Base-by-base conservation (phyloP, 2,329 filamentous ascomycete species). In the Nemania sp. region DNA sequence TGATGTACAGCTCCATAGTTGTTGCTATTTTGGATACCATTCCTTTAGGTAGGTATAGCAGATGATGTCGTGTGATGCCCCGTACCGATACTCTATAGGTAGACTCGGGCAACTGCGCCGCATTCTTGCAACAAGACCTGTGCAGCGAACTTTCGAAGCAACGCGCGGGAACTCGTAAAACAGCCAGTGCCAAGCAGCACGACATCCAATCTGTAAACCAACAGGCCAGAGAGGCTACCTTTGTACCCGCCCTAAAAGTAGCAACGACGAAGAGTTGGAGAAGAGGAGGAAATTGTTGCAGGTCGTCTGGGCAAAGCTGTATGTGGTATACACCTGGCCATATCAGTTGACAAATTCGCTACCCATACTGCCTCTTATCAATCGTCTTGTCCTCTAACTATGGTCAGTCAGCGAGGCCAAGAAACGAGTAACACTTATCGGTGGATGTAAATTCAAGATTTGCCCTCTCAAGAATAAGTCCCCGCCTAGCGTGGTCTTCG, bases 41-140 rank as follows among this genome's bases (percentile, higher is more conserved):
- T 25, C 48, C 2, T 32, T 10, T 17, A 32, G 17, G 13, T 37
- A 45, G 18, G 21, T 29, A 21, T 48, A 17, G 7, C 34, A 48
- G 53, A 32, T 47, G 29, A 57, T 47, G 45, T 62, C 54, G 54
- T 58, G 59, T 62, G 59, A 62, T 51, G 42, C 39, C 35, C 40
- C 34, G 46, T 47, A 39, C 47, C 17, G 34, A 35, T 51, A 11
- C 35, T 48, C 34, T 53, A 57, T 58, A 39, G 46, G 45, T 49
- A 39, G 46, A 37, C 15, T 55, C 55, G 52, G 43, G 37, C 42
- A 53, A 32, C 60, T 62, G 43, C 37, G 60, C 60, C 60, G 47
- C 52, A 52, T 37, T 59, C 45, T 40, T 47, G 46, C 52, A 54
- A 52, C 39, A 6, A 40, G 39, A 21, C 4, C 29, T 49, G 43